Evolutionary conservation across 495 filamentous ascomycete species (phyloP).

Genomic region (Tirmania nivea): DNA sequence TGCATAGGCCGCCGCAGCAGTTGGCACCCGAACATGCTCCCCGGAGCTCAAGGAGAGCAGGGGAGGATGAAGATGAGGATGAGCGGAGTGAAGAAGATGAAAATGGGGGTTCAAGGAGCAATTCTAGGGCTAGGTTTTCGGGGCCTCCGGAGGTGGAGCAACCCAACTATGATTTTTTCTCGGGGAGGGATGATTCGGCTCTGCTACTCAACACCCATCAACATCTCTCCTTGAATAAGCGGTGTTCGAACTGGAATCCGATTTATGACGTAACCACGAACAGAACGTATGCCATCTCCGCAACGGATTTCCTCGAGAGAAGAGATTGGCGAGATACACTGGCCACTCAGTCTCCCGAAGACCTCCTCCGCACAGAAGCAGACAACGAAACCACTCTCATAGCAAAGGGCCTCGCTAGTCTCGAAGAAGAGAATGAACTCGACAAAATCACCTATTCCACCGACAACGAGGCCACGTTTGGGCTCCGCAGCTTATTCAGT

Average conservation of each 20-base stretch:
- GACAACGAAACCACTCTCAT: neutral
- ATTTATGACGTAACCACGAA: neutral
- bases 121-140: neutral
- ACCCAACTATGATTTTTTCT: neutral
- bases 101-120: neutral
- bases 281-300: neutral
- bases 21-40: neutral
- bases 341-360: neutral
- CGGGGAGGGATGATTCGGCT: conserved; percentile 1
- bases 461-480: conserved; percentile 13
- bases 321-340: neutral
- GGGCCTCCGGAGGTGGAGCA: conserved; percentile 1
- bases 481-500: conserved; percentile 11
- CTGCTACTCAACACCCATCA: neutral
- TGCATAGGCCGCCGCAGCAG: neutral
- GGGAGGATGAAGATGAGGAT: conserved; percentile 5
- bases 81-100: conserved; percentile 9
- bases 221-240: neutral
- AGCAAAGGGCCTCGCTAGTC: neutral
- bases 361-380: neutral
- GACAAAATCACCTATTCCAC: conserved; percentile 15
- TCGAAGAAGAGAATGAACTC: conserved; percentile 1
- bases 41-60: neutral
- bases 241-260: neutral
- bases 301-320: neutral